Conservation (phyloP, 768 basidiomycete genomes). For the Tylopilus sp. region DNA sequence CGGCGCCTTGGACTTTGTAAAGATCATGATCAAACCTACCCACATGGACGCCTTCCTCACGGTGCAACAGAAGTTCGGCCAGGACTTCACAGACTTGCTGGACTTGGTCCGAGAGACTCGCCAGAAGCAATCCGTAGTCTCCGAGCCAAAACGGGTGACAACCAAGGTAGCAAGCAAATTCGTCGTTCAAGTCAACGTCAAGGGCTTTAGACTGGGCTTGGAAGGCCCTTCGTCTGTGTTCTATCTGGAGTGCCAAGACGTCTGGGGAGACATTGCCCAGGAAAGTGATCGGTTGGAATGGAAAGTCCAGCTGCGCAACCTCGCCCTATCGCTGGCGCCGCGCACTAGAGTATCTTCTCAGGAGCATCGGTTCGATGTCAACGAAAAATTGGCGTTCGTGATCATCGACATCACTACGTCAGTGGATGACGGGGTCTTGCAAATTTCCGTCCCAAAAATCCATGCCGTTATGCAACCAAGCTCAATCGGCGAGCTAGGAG, state of each 20-base stretch:
- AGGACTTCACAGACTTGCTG: slow-evolving; percentile 82
- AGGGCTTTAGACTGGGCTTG: slow-evolving; percentile 77
- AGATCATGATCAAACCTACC: slow-evolving; percentile 72
- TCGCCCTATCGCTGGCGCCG: slow-evolving; percentile 83
- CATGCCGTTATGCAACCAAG: slow-evolving; percentile 95
- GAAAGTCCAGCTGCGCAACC: slow-evolving; percentile 67
- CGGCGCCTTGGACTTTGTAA: slow-evolving; percentile 63
- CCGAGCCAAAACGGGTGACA: slow-evolving; percentile 4
- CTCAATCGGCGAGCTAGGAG: slow-evolving; percentile 86
- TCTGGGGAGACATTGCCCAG: slow-evolving; percentile 59
- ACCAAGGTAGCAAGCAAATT: slow-evolving; percentile 33
- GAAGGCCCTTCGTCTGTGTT: slow-evolving; percentile 71
- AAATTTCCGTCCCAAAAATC: slow-evolving; percentile 64
- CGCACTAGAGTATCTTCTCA: slow-evolving; percentile 36
- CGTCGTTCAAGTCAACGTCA: slow-evolving; percentile 59
- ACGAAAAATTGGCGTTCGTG: slow-evolving; percentile 78
- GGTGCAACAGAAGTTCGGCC: slow-evolving; percentile 86
- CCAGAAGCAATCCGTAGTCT: slow-evolving; percentile 19
- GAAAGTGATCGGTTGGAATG: slow-evolving; percentile 46
- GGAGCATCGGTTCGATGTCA: slow-evolving; percentile 49
- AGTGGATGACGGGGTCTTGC: slow-evolving; percentile 36
- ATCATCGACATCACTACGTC: slow-evolving; percentile 66
- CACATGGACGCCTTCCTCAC: slow-evolving; percentile 81
- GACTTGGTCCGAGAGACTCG: slow-evolving; percentile 62
- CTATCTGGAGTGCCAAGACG: slow-evolving; percentile 71